Evolutionary conservation across 257 asterid genomes (phyloP).

Genomic region (Schizonepeta tenuifolia): DNA sequence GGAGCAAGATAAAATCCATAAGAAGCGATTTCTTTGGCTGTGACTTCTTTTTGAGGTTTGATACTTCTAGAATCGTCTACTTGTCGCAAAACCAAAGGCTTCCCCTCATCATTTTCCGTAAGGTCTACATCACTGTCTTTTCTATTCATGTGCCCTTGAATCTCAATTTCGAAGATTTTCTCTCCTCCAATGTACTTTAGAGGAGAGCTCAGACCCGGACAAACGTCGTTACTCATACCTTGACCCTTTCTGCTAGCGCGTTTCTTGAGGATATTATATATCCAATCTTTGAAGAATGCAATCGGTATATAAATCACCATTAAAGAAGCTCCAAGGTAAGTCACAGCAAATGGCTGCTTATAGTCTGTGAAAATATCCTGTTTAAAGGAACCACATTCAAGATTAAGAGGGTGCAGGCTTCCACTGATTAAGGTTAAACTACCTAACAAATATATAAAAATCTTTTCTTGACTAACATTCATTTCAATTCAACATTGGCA

Average conservation of each 20-base stretch:
- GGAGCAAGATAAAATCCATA: constrained; percentile 95
- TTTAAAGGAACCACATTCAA: constrained; percentile 25
- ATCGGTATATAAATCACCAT: constrained; percentile 94
- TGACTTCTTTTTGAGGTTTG: constrained; percentile 56
- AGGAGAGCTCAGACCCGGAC: constrained; percentile 65
- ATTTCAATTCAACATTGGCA: constrained; percentile 1
- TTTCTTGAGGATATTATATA: constrained; percentile 57
- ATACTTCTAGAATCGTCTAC: constrained; percentile 43
- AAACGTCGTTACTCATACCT: constrained; percentile 40
- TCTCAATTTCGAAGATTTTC: constrained; percentile 72
- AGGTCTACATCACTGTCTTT: constrained; percentile 67
- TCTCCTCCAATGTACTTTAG: constrained; percentile 63
- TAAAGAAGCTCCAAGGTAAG: constrained; percentile 96
- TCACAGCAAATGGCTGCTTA: constrained; percentile 98
- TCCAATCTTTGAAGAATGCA: constrained; percentile 79
- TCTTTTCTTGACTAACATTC: too few relatives aligned
- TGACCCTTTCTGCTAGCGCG: constrained; percentile 46
- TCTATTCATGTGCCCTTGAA: constrained; percentile 57
- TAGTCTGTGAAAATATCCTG: constrained; percentile 94
- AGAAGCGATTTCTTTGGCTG: constrained; percentile 80
- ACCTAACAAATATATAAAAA: constrained; percentile 1
- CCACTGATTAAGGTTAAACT: not conserved
- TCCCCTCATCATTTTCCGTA: constrained; percentile 63
- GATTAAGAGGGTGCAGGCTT: not conserved
- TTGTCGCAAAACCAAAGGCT: constrained; percentile 62